Conservation (phyloP, 768 basidiomycete genomes). For the Trametes elegans region DNA sequence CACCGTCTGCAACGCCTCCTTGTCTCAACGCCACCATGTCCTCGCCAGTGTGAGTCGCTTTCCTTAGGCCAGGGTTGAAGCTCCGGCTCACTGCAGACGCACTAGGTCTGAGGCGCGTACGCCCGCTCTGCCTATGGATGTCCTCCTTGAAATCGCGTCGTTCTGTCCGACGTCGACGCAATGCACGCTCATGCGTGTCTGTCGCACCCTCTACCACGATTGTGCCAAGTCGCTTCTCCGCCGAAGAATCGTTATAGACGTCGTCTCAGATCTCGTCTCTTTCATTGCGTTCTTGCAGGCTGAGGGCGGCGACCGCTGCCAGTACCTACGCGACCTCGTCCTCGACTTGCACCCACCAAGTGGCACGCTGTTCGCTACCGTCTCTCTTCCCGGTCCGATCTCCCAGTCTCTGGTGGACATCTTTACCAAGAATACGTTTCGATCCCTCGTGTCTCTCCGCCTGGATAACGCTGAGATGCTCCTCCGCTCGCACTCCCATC, state of each 20-base stretch:
- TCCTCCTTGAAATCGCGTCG: neutral
- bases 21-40: too few relatives aligned
- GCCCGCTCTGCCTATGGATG: neutral
- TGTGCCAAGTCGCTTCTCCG: neutral
- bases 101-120: neutral
- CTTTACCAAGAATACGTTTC: neutral
- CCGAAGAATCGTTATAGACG: neutral
- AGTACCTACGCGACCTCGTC: neutral
- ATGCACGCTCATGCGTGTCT: neutral
- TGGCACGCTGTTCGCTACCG: too few relatives aligned
- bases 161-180: neutral
- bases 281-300: neutral
- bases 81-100: too few relatives aligned
- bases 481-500: neutral
- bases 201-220: neutral
- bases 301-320: neutral
- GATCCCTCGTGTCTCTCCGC: neutral
- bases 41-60: too few relatives aligned
- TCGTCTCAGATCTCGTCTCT: neutral
- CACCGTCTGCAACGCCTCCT: too few relatives aligned
- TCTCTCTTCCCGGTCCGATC: neutral
- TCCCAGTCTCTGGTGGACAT: neutral
- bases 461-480: neutral
- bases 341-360: neutral
- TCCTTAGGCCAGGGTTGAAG: too few relatives aligned